Evolutionary conservation across 2,329 filamentous ascomycete genomes (phyloP).

Genomic region (Pseudocercospora vitis): DNA sequence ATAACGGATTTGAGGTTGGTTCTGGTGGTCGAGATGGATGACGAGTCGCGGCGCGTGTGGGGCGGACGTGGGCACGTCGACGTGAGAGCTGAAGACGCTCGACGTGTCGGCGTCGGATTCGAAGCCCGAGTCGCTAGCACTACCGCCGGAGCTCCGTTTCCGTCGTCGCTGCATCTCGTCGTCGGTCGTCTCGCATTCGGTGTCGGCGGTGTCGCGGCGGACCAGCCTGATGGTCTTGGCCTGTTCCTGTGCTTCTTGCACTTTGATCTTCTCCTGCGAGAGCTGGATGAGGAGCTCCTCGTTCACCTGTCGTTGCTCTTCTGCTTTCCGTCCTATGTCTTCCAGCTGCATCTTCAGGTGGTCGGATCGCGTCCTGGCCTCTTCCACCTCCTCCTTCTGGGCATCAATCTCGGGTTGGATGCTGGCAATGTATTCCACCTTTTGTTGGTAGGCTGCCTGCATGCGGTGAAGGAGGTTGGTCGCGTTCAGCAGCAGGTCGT

Average conservation of each 20-base stretch:
- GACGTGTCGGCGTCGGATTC: constrained; percentile 58
- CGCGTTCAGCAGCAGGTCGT: constrained; percentile 58
- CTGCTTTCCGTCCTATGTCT: constrained; percentile 57
- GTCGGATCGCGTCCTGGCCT: constrained; percentile 57
- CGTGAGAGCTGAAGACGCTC: constrained; percentile 48
- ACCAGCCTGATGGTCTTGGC: constrained; percentile 27
- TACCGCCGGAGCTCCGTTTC: constrained; percentile 34
- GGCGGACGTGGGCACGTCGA: constrained; percentile 38
- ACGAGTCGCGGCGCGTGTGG: constrained; percentile 14
- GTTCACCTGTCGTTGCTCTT: constrained; percentile 59
- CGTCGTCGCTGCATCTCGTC: constrained; percentile 23
- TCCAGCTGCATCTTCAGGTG: constrained; percentile 63
- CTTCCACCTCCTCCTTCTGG: constrained; percentile 62
- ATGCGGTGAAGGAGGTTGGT: constrained; percentile 56
- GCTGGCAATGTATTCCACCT: constrained; percentile 52
- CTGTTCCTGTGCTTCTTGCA: constrained; percentile 35
- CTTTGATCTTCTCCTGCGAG: constrained; percentile 47
- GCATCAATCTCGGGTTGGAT: constrained; percentile 56
- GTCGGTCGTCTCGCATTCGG: constrained; percentile 21
- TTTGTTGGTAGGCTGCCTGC: constrained; percentile 57
- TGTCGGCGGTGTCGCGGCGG: constrained; percentile 19
- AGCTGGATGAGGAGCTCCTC: constrained; percentile 52
- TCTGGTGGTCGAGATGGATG: constrained; percentile 35
- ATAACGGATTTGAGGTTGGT: constrained; percentile 10
- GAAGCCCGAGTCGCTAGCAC: constrained; percentile 58